Evolutionary conservation across 2,329 filamentous ascomycete species (phyloP).

Genomic region (Penicillium digitatum): DNA sequence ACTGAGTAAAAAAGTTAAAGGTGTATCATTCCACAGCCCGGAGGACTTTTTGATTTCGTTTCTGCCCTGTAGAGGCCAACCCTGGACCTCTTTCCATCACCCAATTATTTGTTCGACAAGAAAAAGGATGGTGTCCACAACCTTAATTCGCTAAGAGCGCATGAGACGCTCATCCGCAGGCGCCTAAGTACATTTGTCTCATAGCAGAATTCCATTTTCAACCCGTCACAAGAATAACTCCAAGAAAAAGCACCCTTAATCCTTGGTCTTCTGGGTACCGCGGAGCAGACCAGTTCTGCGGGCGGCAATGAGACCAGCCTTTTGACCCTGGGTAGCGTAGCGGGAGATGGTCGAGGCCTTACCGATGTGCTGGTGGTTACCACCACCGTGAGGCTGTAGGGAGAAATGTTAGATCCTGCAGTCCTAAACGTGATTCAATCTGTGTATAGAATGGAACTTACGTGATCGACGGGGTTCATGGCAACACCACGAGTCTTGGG

Average conservation of each 20-base stretch:
- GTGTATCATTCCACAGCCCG: constrained; percentile 27
- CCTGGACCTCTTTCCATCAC: constrained; percentile 25
- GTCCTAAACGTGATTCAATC: background rate
- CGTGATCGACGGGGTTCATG: constrained; percentile 99
- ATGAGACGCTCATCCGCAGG: constrained; percentile 38
- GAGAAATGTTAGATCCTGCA: constrained; percentile 20
- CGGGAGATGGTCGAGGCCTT: constrained; percentile 99
- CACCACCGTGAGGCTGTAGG: constrained; percentile 77
- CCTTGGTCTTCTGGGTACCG: constrained; percentile 99
- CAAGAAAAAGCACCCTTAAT: constrained; percentile 62
- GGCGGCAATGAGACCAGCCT: constrained; percentile 99
- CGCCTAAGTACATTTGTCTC: constrained; percentile 44
- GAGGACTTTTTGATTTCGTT: constrained; percentile 25
- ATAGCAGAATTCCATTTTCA: constrained; percentile 41
- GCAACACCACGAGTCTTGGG: constrained; percentile 99
- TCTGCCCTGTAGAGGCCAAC: constrained; percentile 26
- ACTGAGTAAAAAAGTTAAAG: constrained; percentile 22
- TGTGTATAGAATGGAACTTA: constrained; percentile 37
- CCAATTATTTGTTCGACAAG: constrained; percentile 31
- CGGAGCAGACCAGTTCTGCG: constrained; percentile 99
- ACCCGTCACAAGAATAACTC: constrained; percentile 55
- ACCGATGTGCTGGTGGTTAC: constrained; percentile 99
- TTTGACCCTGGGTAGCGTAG: constrained; percentile 97
- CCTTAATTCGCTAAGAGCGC: constrained; percentile 41
- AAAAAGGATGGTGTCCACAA: constrained; percentile 38